Evolutionary conservation across 2,329 filamentous ascomycete species (phyloP), one percentile per base, ranked within the genome.

Genomic region (Thielaviopsis cerberus): DNA sequence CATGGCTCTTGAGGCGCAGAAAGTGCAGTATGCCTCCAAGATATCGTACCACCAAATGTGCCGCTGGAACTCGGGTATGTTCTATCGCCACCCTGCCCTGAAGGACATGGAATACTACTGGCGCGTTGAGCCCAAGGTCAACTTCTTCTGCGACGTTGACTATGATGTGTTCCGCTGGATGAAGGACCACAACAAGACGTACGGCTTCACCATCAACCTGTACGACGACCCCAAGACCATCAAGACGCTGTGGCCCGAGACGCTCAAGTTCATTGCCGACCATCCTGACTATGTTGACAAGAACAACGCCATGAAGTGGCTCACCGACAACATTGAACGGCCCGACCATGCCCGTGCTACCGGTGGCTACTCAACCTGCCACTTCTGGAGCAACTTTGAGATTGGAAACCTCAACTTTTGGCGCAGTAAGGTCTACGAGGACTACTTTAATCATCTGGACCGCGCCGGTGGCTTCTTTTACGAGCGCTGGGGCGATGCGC

Each of bases 341-440:
- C 90, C 91, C 0, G 80, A 88, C 15, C 86, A 94, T 69, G 88
- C 88, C 67, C 69, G 76, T 57, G 81, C 83, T 62, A 91, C 91
- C 6, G 86, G 94, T 65, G 92, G 92, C 34, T 98, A 95, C 74
- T 94, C 88, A 34, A 97, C 92, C 1, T 98, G 92, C 69, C 92
- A 98, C 71, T 98, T 98, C 76, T 98, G 92, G 92, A 92, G 85
- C 66, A 98, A 98, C 71, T 98, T 98, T 65, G 92, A 98, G 71
- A 91, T 98, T 65, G 91, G 80, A 53, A 88, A 96, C 69, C 80
- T 98, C 78, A 80, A 80, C 62, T 95, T 98, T 71, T 98, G 89
- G 87, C 77, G 92, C 54, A 87, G 88, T 67, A 81, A 90, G 68
- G 78, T 81, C 52, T 98, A 98, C 68, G 86, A 94, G 67, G 89